These are phyloP conservation scores for Lyophyllum atratum DNA, from an alignment of 768 basidiomycete species.

Conservation along the genomic window DNA sequence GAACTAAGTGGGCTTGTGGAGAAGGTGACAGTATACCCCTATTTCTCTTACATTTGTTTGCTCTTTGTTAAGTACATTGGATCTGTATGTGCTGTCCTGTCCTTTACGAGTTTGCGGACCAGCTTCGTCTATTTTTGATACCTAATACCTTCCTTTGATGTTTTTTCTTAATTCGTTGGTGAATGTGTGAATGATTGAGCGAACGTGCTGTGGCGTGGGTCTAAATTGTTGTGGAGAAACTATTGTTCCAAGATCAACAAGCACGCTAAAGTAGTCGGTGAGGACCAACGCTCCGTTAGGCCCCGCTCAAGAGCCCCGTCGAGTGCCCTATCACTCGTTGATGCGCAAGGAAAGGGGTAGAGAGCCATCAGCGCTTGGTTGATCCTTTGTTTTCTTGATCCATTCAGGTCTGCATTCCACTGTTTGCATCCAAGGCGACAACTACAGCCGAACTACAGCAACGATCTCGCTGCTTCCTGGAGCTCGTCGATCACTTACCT, in stretches of 20 bases:
- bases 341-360: slow-evolving; percentile 10
- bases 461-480: neutral
- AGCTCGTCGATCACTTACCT: slow-evolving; percentile 1
- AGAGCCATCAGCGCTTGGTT: slow-evolving; percentile 21
- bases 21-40: slow-evolving; percentile 20
- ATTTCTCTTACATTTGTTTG: slow-evolving; percentile 19
- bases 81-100: slow-evolving; percentile 34
- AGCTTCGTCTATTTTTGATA: slow-evolving; percentile 24
- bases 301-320: neutral
- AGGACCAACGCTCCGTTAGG: neutral
- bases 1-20: slow-evolving; percentile 41
- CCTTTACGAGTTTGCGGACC: slow-evolving; percentile 27
- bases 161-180: slow-evolving; percentile 6
- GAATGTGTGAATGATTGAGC: neutral
- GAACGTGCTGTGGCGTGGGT: slow-evolving; percentile 11
- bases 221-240: neutral
- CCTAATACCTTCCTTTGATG: slow-evolving; percentile 7
- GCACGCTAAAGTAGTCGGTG: neutral
- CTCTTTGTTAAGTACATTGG: slow-evolving; percentile 27
- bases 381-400: slow-evolving; percentile 23
- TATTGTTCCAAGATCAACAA: slow-evolving; percentile 3
- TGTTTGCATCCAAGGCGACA: slow-evolving; percentile 17
- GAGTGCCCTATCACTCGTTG: slow-evolving; percentile 2
- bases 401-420: slow-evolving; percentile 5
- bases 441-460: neutral